Percentiles rank a stretch among this genome's conserved stretches.
Evolutionary conservation across 2,329 filamentous ascomycete species (phyloP).

Genomic region (Fragosphaeria purpurea): DNA sequence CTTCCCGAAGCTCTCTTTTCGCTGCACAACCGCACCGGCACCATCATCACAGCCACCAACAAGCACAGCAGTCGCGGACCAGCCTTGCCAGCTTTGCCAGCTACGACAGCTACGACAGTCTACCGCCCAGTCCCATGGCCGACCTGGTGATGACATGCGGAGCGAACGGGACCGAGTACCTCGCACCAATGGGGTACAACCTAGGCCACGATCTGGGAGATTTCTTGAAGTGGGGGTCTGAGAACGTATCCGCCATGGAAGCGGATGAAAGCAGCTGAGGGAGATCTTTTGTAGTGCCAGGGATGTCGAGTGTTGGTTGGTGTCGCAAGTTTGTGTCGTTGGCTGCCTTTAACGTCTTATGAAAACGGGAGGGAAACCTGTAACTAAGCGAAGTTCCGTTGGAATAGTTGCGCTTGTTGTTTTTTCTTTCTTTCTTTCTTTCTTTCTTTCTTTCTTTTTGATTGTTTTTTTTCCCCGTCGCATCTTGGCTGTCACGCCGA

Average conservation of each 20-base stretch:
- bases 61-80: constrained; percentile 6
- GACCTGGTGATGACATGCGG: constrained; percentile 32
- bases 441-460: not conserved
- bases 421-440: not conserved
- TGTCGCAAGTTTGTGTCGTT: too few species aligned
- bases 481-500: too few species aligned
- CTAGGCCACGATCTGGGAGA: constrained; percentile 49
- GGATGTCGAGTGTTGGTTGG: too few species aligned
- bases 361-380: not conserved
- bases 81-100: constrained; percentile 12
- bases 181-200: constrained; percentile 51
- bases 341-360: not conserved
- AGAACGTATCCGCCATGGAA: constrained; percentile 31
- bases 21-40: too few species aligned
- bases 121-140: constrained; percentile 42
- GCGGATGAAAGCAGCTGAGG: too few species aligned
- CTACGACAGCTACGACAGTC: constrained; percentile 28
- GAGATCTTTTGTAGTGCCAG: too few species aligned
- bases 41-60: too few species aligned
- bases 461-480: not conserved
- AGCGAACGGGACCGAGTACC: constrained; percentile 27
- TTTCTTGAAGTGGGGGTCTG: constrained; percentile 47
- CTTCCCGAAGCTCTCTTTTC: not conserved
- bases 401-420: not conserved
- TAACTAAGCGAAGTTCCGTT: too few species aligned